Evolutionary conservation across 768 basidiomycete genomes (phyloP).

Genomic region (Phlebiopsis gigantea): DNA sequence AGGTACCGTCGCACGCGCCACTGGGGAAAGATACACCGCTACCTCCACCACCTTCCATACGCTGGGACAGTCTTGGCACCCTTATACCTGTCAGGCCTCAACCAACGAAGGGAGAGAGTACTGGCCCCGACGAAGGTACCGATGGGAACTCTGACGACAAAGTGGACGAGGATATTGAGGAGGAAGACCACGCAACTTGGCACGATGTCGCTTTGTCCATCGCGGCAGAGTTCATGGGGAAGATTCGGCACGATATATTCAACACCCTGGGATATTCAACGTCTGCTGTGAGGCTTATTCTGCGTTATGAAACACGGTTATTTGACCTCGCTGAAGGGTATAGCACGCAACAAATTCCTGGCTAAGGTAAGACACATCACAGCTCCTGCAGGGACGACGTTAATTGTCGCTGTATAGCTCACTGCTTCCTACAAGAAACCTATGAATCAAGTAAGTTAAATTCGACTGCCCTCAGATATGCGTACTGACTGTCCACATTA

Average conservation of each 20-base stretch:
- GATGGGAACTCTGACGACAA: background rate
- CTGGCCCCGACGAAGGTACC: conserved; percentile 7
- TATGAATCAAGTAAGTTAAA: conserved; percentile 60
- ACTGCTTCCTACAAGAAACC: conserved; percentile 91
- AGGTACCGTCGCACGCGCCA: conserved; percentile 63
- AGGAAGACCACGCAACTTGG: conserved; percentile 57
- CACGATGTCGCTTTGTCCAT: conserved; percentile 89
- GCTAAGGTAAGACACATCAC: conserved; percentile 54
- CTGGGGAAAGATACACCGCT: conserved; percentile 71
- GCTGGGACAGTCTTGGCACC: conserved; percentile 57
- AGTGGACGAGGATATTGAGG: conserved; percentile 11
- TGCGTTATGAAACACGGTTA: background rate
- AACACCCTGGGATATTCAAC: conserved; percentile 85
- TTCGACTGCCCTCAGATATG: background rate
- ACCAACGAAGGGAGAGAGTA: background rate
- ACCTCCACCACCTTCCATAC: conserved; percentile 62
- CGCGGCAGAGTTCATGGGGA: conserved; percentile 82
- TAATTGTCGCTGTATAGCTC: conserved; percentile 44
- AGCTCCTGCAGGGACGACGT: background rate
- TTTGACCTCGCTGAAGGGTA: conserved; percentile 47
- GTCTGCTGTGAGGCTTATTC: conserved; percentile 61
- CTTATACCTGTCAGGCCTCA: conserved; percentile 51
- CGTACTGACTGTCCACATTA: conserved; percentile 25
- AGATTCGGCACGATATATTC: conserved; percentile 62
- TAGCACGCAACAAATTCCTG: conserved; percentile 90